Conservation (phyloP, 2,329 filamentous ascomycete genomes). For the Fusarium sp. region DNA sequence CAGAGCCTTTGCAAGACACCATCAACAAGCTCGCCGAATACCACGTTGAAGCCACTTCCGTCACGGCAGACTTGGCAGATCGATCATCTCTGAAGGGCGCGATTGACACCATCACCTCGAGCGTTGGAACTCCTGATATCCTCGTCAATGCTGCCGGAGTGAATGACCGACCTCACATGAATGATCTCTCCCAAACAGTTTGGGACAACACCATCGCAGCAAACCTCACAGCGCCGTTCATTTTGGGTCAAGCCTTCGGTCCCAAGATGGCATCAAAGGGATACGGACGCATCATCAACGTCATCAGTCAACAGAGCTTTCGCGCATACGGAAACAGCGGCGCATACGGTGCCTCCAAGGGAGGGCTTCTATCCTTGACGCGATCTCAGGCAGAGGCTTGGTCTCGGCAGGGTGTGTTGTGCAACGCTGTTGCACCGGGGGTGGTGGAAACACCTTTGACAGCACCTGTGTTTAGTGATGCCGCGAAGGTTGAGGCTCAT, state of each 20-base stretch:
- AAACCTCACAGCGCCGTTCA: constrained; percentile 50
- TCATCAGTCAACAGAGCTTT: constrained; percentile 49
- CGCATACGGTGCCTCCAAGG: constrained; percentile 50
- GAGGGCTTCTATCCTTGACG: constrained; percentile 47
- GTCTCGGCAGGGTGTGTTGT: constrained; percentile 49
- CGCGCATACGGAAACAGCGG: constrained; percentile 50
- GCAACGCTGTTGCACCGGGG: constrained; percentile 50
- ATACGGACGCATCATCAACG: constrained; percentile 50
- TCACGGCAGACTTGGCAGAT: constrained; percentile 35
- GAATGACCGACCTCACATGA: constrained; percentile 47
- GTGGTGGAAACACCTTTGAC: constrained; percentile 48
- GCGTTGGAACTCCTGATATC: constrained; percentile 47
- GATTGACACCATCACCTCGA: constrained; percentile 33
- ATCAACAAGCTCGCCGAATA: constrained; percentile 40
- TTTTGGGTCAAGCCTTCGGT: constrained; percentile 48
- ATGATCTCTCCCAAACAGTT: constrained; percentile 39
- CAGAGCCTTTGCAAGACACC: constrained; percentile 38
- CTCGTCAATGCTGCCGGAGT: constrained; percentile 50
- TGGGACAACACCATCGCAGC: constrained; percentile 49
- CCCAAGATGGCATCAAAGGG: constrained; percentile 48
- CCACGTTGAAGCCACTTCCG: constrained; percentile 40
- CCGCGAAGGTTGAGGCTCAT: constrained; percentile 37
- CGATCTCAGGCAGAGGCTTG: constrained; percentile 51
- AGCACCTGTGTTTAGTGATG: constrained; percentile 36
- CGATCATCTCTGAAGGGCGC: constrained; percentile 22